Base-by-base conservation (phyloP, 2,329 filamentous ascomycete species). In the Venturia oleaginea region DNA sequence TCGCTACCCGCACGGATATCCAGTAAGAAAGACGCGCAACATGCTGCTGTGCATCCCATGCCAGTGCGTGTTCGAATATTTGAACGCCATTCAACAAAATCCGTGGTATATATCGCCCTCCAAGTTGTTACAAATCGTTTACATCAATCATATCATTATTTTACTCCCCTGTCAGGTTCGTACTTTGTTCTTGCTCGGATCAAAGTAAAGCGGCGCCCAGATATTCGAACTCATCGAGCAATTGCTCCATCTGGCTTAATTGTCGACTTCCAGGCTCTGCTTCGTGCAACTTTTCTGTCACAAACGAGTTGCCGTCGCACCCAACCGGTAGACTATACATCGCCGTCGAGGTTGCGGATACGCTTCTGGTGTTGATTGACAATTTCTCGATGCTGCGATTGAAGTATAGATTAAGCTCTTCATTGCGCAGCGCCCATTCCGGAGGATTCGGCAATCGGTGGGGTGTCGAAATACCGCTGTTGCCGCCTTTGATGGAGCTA, bases 141-240 rank as follows among this genome's bases (percentile, higher is more conserved):
- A 57, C 51, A 57, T 32, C 13, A 34, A n/a, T 32, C 30, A 57
- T 32, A n/a, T 2, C 30, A n/a, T 34, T 13, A 22, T 34, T 57
- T 17, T 27, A 51, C 46, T 30, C 46, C 46, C 2, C 10, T 6
- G 15, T 27, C 13, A 3, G 10, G 2, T 27, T 30, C 46, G 8
- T 51, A 7, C 3, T 13, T 51, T 11, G 22, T 27, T 13, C 17
- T 24, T 24, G 27, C 11, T 27, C 4, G 4, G 7, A 55, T 64
- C 40, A 65, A 24, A 65, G 15, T 15, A 66, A 46, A 32, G 63
- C 54, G 32, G 54, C 65, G 27, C 79, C 78, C 48, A 83, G 71
- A 69, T 83, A 83, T 64, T 79, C 79, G 70, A 83, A 71, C 66
- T 83, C 80, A 67, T 79, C 77, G 69, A 83, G 74, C 65, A 83